These are phyloP conservation scores for Citrus trifoliata DNA, from an alignment of 345 rosid genomes.

Conservation along the genomic window DNA sequence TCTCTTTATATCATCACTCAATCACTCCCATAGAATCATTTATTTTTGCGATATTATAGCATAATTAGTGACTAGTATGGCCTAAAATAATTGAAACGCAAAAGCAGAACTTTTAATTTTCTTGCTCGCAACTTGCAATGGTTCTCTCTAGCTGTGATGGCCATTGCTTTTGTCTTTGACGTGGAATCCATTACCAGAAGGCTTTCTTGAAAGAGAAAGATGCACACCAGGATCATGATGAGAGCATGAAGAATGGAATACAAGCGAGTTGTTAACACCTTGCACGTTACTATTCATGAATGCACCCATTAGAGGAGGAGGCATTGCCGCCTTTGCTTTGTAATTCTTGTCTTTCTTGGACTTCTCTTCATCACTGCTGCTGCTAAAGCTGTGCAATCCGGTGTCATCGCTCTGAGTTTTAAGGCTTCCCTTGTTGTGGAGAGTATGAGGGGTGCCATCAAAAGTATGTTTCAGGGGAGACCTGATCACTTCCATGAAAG, in stretches of 20 bases:
- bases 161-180: slow-evolving; percentile 46
- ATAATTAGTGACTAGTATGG: not conserved
- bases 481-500: slow-evolving; percentile 64
- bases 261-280: slow-evolving; percentile 78
- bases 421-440: slow-evolving; percentile 24
- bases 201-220: slow-evolving; percentile 48
- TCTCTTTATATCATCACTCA: not conserved
- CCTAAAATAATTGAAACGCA: not conserved
- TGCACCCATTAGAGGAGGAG: slow-evolving; percentile 44
- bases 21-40: slow-evolving; percentile 1
- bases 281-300: slow-evolving; percentile 86
- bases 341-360: slow-evolving; percentile 30
- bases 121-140: not conserved
- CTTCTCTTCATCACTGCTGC: slow-evolving; percentile 42
- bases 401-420: slow-evolving; percentile 23
- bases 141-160: slow-evolving; percentile 18
- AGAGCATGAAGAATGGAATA: slow-evolving; percentile 55
- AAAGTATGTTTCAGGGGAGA: slow-evolving; percentile 39
- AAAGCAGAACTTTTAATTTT: not conserved
- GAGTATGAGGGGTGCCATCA: slow-evolving; percentile 20
- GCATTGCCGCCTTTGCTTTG: slow-evolving; percentile 16
- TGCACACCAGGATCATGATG: slow-evolving; percentile 89
- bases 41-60: slow-evolving; percentile 16
- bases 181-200: slow-evolving; percentile 38
- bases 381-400: slow-evolving; percentile 28